Evolutionary conservation across 164 flowering plant genomes (phyloP).

Genomic region (Hamamelis virginiana): DNA sequence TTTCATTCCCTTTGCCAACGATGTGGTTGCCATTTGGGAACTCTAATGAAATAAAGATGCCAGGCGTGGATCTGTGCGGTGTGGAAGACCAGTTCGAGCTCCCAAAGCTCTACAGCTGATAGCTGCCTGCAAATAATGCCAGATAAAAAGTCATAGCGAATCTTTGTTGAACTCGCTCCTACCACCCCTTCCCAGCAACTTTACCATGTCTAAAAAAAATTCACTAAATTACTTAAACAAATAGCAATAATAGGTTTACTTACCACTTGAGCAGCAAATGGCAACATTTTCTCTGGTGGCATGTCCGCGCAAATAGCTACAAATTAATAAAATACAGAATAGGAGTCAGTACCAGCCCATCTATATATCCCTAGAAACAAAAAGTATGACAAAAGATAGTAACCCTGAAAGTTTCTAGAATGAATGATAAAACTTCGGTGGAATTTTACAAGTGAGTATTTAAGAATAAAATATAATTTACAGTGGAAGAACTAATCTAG

Average conservation of each 20-base stretch:
- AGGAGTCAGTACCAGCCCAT: not conserved
- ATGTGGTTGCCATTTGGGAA: not conserved
- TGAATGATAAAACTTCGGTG: not conserved
- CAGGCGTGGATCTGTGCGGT: slow-evolving; percentile 60
- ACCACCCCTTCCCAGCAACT: not conserved
- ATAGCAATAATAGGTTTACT: slow-evolving; percentile 16
- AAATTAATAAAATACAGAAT: slow-evolving; percentile 7
- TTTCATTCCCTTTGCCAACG: not conserved
- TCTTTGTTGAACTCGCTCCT: not conserved
- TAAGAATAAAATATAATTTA: no score
- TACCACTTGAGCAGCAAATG: slow-evolving; percentile 94
- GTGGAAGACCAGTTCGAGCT: slow-evolving; percentile 84
- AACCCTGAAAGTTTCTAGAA: not conserved
- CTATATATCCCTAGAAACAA: no score
- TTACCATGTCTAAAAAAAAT: not conserved
- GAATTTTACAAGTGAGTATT: not conserved
- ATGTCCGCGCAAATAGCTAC: slow-evolving; percentile 73
- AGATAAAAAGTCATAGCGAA: not conserved
- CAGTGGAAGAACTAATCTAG: no score
- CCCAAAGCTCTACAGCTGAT: slow-evolving; percentile 76
- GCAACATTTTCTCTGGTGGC: slow-evolving; percentile 83
- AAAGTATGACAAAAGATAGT: not conserved
- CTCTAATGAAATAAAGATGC: slow-evolving; percentile 34
- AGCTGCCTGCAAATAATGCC: slow-evolving; percentile 65
- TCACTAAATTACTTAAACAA: not conserved